Evolutionary conservation across 2,329 filamentous ascomycete genomes (phyloP).

Genomic region (Lasiodiplodia citricola): DNA sequence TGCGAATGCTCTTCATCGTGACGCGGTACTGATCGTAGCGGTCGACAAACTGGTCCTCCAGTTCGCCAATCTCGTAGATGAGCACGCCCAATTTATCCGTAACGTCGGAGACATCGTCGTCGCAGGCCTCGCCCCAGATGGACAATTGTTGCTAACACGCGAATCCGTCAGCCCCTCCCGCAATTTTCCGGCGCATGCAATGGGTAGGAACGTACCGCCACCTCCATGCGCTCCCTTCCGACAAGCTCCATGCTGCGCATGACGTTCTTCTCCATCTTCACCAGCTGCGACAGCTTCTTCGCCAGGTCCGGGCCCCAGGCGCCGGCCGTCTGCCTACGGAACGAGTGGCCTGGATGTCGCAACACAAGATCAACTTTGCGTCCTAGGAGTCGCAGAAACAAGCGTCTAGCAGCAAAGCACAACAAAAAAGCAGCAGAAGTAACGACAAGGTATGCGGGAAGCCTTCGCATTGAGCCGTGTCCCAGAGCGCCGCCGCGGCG

Average conservation of each 20-base stretch:
- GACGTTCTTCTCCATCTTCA: slow-evolving; percentile 99
- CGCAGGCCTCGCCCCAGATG: slow-evolving; percentile 92
- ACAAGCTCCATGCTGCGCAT: slow-evolving; percentile 98
- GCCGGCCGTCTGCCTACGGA: slow-evolving; percentile 75
- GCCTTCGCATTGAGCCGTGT: background rate
- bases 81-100: slow-evolving; percentile 98
- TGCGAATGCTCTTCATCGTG: slow-evolving; percentile 98
- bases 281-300: slow-evolving; percentile 96
- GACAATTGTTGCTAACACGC: slow-evolving; percentile 88
- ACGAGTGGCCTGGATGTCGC: slow-evolving; percentile 63
- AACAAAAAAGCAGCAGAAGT: slow-evolving; percentile 1
- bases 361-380: slow-evolving; percentile 23
- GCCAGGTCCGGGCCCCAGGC: slow-evolving; percentile 86
- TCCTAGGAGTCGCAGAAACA: background rate
- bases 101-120: slow-evolving; percentile 97
- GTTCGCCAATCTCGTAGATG: slow-evolving; percentile 97
- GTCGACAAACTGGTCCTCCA: slow-evolving; percentile 98
- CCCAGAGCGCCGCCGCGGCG: background rate
- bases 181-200: background rate
- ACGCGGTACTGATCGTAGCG: slow-evolving; percentile 99
- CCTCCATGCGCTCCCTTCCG: slow-evolving; percentile 95
- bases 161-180: background rate
- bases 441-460: background rate
- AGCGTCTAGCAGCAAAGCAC: slow-evolving; percentile 19
- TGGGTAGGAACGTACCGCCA: slow-evolving; percentile 72